phyloP scores from a whole-genome alignment of 441 rosid genomes.

The Populus hybrid region DNA sequence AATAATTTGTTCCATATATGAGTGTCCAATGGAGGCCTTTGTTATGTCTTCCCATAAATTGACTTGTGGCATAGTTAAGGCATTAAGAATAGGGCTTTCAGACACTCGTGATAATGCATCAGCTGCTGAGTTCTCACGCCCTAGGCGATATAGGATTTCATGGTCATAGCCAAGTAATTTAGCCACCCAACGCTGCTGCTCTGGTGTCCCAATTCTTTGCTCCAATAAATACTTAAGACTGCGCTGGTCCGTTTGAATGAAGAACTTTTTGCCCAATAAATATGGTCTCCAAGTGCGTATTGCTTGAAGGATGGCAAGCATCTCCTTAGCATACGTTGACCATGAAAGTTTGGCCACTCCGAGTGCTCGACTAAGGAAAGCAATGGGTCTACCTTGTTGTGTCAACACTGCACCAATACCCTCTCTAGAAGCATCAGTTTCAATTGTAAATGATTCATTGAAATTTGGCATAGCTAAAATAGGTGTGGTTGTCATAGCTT shows the following conservation, averaged over 20 bases:
- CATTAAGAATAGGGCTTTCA: not conserved
- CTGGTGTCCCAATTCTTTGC: not conserved
- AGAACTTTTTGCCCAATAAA: not conserved
- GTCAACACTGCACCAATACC: not conserved
- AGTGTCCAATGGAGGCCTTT: not conserved
- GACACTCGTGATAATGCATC: not conserved
- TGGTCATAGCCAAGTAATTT: not conserved
- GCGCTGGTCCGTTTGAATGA: not conserved
- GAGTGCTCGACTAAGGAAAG: too few relatives aligned
- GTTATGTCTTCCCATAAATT: not conserved
- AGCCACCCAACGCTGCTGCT: not conserved
- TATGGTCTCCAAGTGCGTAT: not conserved
- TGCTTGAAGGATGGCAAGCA: not conserved
- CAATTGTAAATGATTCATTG: not conserved
- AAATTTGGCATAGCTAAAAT: not conserved
- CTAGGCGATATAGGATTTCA: not conserved
- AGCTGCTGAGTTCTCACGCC: not conserved
- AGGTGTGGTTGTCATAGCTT: not conserved
- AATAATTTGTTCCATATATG: too few relatives aligned
- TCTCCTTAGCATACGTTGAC: not conserved
- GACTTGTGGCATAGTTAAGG: not conserved
- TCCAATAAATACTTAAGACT: not conserved
- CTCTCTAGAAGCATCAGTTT: too few relatives aligned
- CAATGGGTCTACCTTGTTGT: too few relatives aligned
- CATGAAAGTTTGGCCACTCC: not conserved